Evolutionary conservation across 768 basidiomycete species (phyloP).

Genomic region (Rhizopogon vulgaris): DNA sequence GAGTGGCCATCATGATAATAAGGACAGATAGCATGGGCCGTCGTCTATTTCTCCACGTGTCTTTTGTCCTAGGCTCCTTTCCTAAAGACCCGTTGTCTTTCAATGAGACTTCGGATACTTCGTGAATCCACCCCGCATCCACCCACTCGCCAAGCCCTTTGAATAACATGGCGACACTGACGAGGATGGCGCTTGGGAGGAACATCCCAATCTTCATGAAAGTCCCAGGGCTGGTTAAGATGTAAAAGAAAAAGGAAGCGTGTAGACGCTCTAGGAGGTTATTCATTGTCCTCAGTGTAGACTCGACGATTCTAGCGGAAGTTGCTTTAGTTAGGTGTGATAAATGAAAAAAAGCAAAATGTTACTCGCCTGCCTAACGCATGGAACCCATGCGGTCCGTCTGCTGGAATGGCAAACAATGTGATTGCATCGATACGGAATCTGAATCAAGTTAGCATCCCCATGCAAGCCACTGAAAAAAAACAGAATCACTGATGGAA

Average conservation of each 20-base stretch:
- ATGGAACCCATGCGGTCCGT: conserved; percentile 93
- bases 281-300: conserved; percentile 82
- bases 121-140: conserved; percentile 48
- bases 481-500: conserved; percentile 63
- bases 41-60: conserved; percentile 39
- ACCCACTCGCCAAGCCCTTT: conserved; percentile 74
- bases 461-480: background rate
- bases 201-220: conserved; percentile 91
- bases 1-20: conserved; percentile 49
- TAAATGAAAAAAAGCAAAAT: background rate
- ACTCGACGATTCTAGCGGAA: conserved; percentile 66
- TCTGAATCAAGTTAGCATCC: conserved; percentile 31
- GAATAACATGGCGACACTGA: conserved; percentile 83
- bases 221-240: conserved; percentile 44
- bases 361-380: conserved; percentile 73
- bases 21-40: conserved; percentile 53
- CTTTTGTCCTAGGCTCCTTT: conserved; percentile 10
- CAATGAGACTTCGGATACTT: conserved; percentile 5
- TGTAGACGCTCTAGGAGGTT: conserved; percentile 95
- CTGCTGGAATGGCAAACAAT: conserved; percentile 78
- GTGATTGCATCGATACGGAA: conserved; percentile 95
- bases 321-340: background rate
- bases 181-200: conserved; percentile 79
- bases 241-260: conserved; percentile 96
- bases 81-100: conserved; percentile 8